phyloP scores from a whole-genome alignment of 805 yeast genomes.

The Yarrowia keelungensis region DNA sequence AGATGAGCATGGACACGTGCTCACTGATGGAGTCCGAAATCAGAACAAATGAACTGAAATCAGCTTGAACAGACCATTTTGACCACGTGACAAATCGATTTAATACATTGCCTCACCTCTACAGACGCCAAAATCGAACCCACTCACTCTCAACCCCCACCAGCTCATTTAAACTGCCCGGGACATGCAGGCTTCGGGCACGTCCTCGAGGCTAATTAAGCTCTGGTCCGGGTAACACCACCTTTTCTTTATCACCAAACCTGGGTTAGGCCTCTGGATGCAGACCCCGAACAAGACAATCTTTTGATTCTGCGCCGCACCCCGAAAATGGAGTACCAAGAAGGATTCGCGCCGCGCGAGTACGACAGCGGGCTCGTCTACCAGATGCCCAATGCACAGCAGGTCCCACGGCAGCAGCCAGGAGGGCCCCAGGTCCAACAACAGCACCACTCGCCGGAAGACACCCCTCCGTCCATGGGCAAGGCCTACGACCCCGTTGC shows the following conservation, averaged over 20 bases:
- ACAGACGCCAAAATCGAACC: slow-evolving; percentile 1
- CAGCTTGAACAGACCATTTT: too few species aligned
- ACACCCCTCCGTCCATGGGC: not conserved
- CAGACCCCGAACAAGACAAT: slow-evolving; percentile 12
- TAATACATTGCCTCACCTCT: too few species aligned
- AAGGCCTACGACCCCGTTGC: not conserved
- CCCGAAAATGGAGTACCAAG: slow-evolving; percentile 32
- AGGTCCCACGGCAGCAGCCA: slow-evolving; percentile 18
- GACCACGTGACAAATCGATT: too few species aligned
- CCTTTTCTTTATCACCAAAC: slow-evolving; percentile 37
- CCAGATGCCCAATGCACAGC: slow-evolving; percentile 28
- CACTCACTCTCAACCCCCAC: not conserved
- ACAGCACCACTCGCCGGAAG: slow-evolving; percentile 28
- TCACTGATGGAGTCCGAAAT: too few species aligned
- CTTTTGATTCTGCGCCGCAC: not conserved
- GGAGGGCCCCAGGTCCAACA: slow-evolving; percentile 12
- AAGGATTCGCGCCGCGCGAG: slow-evolving; percentile 35
- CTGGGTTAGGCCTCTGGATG: slow-evolving; percentile 17
- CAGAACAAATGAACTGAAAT: too few species aligned
- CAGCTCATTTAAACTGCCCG: not conserved
- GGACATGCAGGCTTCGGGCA: slow-evolving; percentile 15
- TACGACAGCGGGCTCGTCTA: slow-evolving; percentile 29
- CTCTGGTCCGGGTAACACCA: slow-evolving; percentile 37
- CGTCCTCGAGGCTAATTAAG: slow-evolving; percentile 13
- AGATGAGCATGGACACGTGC: not conserved